Conservation (phyloP, 2,329 filamentous ascomycete genomes). For the Pezicula rhizophila region DNA sequence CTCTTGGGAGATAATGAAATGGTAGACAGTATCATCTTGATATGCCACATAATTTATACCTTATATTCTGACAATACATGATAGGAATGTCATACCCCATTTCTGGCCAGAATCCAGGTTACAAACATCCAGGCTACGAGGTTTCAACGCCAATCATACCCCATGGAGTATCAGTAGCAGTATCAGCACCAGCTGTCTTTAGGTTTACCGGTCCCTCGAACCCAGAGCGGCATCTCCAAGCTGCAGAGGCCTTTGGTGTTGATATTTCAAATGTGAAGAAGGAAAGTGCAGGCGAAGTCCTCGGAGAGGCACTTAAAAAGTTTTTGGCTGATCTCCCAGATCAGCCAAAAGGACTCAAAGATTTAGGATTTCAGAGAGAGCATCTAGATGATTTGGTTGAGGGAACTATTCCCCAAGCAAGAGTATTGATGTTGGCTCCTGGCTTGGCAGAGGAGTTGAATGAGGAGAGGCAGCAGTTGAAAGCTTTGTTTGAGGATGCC, state of each 20-base stretch:
- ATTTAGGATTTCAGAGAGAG: slow-evolving; percentile 68
- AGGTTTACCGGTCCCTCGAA: slow-evolving; percentile 87
- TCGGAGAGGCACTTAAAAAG: slow-evolving; percentile 73
- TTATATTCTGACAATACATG: slow-evolving; percentile 2
- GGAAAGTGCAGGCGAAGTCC: slow-evolving; percentile 82
- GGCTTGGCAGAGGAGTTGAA: slow-evolving; percentile 65
- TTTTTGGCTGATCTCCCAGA: slow-evolving; percentile 83
- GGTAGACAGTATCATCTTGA: no score
- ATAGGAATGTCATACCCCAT: slow-evolving; percentile 94
- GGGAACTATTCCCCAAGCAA: slow-evolving; percentile 85
- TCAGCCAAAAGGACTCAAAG: slow-evolving; percentile 81
- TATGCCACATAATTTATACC: not conserved
- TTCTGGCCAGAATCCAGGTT: slow-evolving; percentile 87
- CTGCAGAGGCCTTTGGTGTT: slow-evolving; percentile 85
- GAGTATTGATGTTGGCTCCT: slow-evolving; percentile 88
- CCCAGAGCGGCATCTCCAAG: slow-evolving; percentile 82
- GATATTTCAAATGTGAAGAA: slow-evolving; percentile 82
- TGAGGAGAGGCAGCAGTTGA: slow-evolving; percentile 66
- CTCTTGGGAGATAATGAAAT: no score
- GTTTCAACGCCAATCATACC: slow-evolving; percentile 77
- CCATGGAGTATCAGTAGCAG: slow-evolving; percentile 91
- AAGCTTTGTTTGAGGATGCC: slow-evolving; percentile 59
- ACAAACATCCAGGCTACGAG: slow-evolving; percentile 82
- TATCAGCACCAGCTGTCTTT: slow-evolving; percentile 90
- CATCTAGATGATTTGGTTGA: slow-evolving; percentile 84